phyloP scores from a whole-genome alignment of 1,284 basidiomycete genomes.

The Melanopsichium pennsylvanicum region DNA sequence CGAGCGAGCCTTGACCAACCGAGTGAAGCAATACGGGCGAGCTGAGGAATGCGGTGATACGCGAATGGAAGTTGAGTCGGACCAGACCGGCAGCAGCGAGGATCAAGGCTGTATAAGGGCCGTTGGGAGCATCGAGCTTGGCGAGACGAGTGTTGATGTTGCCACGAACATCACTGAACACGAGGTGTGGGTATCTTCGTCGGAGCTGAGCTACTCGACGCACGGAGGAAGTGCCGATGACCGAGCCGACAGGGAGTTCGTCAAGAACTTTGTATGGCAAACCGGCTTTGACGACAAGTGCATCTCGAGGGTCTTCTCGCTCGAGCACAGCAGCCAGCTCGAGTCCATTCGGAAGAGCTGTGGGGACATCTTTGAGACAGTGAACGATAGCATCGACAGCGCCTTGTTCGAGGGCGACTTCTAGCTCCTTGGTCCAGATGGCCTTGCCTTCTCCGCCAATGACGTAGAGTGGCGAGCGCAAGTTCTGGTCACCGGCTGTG shows the following conservation, averaged over 20 bases:
- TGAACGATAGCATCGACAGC: conserved; percentile 93
- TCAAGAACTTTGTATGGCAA: conserved; percentile 76
- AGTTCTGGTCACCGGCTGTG: conserved; percentile 90
- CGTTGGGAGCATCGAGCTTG: conserved; percentile 86
- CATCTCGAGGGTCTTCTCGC: conserved; percentile 88
- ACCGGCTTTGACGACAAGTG: conserved; percentile 84
- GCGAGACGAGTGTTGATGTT: conserved; percentile 76
- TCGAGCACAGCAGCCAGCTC: conserved; percentile 84
- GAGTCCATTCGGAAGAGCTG: conserved; percentile 82
- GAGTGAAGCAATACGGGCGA: conserved; percentile 82
- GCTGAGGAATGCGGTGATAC: conserved; percentile 80
- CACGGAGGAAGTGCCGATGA: conserved; percentile 93
- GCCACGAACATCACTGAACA: conserved; percentile 80
- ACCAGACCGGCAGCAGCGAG: conserved; percentile 92
- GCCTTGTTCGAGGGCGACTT: conserved; percentile 77
- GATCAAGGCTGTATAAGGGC: conserved; percentile 87
- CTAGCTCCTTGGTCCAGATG: conserved; percentile 94
- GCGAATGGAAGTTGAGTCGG: conserved; percentile 77
- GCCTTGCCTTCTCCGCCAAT: conserved; percentile 73
- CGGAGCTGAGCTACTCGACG: conserved; percentile 89
- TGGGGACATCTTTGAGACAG: conserved; percentile 92
- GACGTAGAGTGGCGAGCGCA: conserved; percentile 72
- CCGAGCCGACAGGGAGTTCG: conserved; percentile 85
- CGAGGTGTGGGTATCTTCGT: conserved; percentile 78
- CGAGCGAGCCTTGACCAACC: conserved; percentile 92